phyloP scores from a whole-genome alignment of 495 filamentous ascomycete genomes.

The Trichoderma virens region DNA sequence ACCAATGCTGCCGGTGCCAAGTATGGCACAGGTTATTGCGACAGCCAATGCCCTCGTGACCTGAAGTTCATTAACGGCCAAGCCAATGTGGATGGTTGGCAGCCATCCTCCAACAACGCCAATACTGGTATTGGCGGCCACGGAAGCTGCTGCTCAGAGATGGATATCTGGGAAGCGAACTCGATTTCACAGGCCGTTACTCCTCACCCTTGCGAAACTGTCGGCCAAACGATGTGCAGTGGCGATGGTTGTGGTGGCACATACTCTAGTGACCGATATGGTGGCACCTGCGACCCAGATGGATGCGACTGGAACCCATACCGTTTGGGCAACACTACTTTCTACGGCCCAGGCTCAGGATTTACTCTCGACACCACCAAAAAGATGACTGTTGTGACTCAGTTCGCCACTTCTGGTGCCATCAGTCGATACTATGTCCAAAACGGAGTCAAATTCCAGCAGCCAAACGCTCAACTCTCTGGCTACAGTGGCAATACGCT shows the following conservation, averaged over 20 bases:
- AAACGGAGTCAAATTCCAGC: conserved; percentile 49
- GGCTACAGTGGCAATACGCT: conserved; percentile 42
- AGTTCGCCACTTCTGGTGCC: conserved; percentile 45
- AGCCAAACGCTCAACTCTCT: conserved; percentile 41
- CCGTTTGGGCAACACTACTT: conserved; percentile 53
- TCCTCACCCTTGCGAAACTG: conserved; percentile 56
- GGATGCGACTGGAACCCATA: conserved; percentile 74
- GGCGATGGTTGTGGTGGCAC: conserved; percentile 43
- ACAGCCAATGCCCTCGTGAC: conserved; percentile 49
- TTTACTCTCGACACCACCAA: conserved; percentile 54
- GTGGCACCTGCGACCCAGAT: conserved; percentile 62
- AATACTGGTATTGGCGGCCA: conserved; percentile 53
- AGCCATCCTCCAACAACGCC: conserved; percentile 45
- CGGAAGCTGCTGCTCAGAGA: conserved; percentile 66
- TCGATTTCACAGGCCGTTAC: conserved; percentile 53
- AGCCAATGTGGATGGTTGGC: conserved; percentile 56
- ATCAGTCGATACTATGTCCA: conserved; percentile 70
- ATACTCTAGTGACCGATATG: conserved; percentile 41
- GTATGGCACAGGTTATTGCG: conserved; percentile 55
- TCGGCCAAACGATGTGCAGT: conserved; percentile 49
- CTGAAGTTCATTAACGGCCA: conserved; percentile 45
- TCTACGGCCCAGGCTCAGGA: conserved; percentile 50
- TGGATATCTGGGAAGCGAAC: conserved; percentile 70
- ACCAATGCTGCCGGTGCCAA: conserved; percentile 53
- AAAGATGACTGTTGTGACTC: conserved; percentile 67